Evolutionary conservation across 148 eudicot genomes (phyloP), one percentile per base, ranked within the genome.

Genomic region (Limonium bicolor): DNA sequence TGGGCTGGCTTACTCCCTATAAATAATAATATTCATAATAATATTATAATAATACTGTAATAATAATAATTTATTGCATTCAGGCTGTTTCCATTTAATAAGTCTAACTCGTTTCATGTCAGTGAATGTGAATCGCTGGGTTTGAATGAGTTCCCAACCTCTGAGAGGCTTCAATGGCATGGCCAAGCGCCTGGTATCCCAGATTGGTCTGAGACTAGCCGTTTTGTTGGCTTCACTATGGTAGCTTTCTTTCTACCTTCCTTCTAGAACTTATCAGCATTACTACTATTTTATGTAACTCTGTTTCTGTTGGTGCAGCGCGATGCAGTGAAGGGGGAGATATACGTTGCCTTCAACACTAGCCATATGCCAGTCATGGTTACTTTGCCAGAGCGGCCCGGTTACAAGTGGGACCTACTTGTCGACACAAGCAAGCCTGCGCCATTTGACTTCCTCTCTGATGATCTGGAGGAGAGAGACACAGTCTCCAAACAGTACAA

Each of bases 121-220:
- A 90, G 97, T 29, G 95, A 80, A 70, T 72, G 93, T 14, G 87
- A 90, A 54, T 84, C 95, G 15, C 93, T 90, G 57, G 87, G 97
- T 46, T 69, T 80, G 24, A 53, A 65, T 43, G 93, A 80, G 61
- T 90, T 84, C 61, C 95, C 95, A 22, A 90, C 97, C 64, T 75
- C 95, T 27, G 95, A 90, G 74, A 69, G 93, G 58, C 56, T 90
- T 66, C 86, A 84, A 48, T 90, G 97, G 97, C 97, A 90, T 61
- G 97, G 97, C 42, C 82, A 77, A 41, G 27, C 61, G 21, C 93
- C 97, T 3, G 73, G 45, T 27, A 40, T 13, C 4, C 97, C 97
- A 41, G 87, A 90, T 66, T 90, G 97, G 97, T 90, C 97, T 36
- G 85, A 77, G 8, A 45, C 67, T 7, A 90, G 87, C 60, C 81